phyloP scores from a whole-genome alignment of 495 filamentous ascomycete species.

The Aspergillus funiculosus region DNA sequence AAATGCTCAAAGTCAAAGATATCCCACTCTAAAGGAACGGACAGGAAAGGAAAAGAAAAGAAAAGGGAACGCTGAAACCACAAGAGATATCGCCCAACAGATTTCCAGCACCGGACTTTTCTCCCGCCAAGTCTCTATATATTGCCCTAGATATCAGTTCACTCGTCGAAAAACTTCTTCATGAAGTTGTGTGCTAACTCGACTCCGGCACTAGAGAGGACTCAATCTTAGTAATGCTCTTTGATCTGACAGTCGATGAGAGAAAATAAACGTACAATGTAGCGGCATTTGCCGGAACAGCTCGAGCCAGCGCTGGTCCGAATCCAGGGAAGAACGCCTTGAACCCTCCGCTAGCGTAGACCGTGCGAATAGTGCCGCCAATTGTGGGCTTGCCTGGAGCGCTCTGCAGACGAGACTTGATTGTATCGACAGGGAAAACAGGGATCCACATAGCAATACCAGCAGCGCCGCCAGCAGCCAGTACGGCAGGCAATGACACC shows the following conservation, averaged over 20 bases:
- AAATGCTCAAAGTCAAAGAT: conserved; percentile 12
- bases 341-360: conserved; percentile 73
- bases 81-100: conserved; percentile 9
- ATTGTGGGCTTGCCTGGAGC: conserved; percentile 84
- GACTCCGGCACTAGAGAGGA: conserved; percentile 59
- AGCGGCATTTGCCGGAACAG: conserved; percentile 89
- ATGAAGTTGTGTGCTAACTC: conserved; percentile 78
- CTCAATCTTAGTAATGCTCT: conserved; percentile 18
- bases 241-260: neutral
- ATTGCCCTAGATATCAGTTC: neutral
- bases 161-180: conserved; percentile 59
- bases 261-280: conserved; percentile 43
- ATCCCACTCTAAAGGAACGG: conserved; percentile 4
- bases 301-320: conserved; percentile 84
- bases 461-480: conserved; percentile 78
- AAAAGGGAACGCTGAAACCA: conserved; percentile 6
- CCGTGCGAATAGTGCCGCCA: conserved; percentile 64
- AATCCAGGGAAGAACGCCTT: conserved; percentile 98
- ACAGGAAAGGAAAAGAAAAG: conserved; percentile 1
- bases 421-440: conserved; percentile 94
- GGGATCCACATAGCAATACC: conserved; percentile 99
- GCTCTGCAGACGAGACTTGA: conserved; percentile 91
- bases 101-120: conserved; percentile 4
- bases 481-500: conserved; percentile 75
- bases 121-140: conserved; percentile 1